Percentiles rank a stretch among this genome's conserved stretches.
Conservation (phyloP, 495 filamentous ascomycete species). For the Delitschia confertaspora region DNA sequence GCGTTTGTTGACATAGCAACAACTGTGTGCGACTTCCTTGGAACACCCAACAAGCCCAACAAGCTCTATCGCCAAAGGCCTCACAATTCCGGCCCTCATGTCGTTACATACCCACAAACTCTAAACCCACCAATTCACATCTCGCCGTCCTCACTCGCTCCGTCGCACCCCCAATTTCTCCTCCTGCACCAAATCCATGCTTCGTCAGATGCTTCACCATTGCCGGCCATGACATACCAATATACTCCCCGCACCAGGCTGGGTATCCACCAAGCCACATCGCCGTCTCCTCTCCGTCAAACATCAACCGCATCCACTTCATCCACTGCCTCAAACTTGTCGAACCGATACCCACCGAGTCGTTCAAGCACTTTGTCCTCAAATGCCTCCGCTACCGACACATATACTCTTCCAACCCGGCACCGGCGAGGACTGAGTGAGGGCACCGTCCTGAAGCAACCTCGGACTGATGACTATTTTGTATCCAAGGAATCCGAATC, state of each 20-base stretch:
- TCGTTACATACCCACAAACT: no score
- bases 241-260: constrained; percentile 30
- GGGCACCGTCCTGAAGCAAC: constrained; percentile 41
- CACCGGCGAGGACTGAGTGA: constrained; percentile 78
- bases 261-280: constrained; percentile 49
- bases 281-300: constrained; percentile 57
- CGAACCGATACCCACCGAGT: constrained; percentile 56
- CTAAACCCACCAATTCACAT: no score
- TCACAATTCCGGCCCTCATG: no score
- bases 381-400: constrained; percentile 55
- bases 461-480: constrained; percentile 37
- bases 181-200: not conserved
- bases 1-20: no score
- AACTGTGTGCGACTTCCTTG: no score
- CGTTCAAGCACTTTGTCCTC: constrained; percentile 74
- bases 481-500: constrained; percentile 40
- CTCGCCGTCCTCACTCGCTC: no score
- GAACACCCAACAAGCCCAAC: no score
- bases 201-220: not conserved
- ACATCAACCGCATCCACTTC: constrained; percentile 68
- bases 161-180: not conserved
- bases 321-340: constrained; percentile 64
- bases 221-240: constrained; percentile 23
- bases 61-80: no score
- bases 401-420: constrained; percentile 37